Conservation (phyloP, 2,329 filamentous ascomycete species). For the Gnomoniopsis sp. region DNA sequence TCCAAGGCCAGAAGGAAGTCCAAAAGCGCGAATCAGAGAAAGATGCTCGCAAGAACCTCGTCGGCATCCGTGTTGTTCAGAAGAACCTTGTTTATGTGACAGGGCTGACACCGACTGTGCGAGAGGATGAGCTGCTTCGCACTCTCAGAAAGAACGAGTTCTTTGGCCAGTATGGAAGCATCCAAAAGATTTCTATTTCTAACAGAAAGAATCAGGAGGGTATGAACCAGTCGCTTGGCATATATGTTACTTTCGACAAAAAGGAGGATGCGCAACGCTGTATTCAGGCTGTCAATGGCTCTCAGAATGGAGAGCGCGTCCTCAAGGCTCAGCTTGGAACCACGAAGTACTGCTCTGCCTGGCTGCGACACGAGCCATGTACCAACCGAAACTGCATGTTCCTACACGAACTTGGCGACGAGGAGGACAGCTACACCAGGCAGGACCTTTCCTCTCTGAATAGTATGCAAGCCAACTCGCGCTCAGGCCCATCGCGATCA, state of each 20-base stretch:
- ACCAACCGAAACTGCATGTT: conserved; percentile 98
- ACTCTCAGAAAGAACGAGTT: conserved; percentile 88
- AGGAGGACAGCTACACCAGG: conserved; percentile 92
- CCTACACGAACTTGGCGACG: conserved; percentile 95
- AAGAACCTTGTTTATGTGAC: conserved; percentile 99
- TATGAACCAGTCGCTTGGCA: conserved; percentile 84
- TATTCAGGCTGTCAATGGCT: conserved; percentile 89
- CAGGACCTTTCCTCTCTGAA: conserved; percentile 96
- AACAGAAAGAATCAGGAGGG: conserved; percentile 78
- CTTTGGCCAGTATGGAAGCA: conserved; percentile 97
- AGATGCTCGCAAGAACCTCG: conserved; percentile 91
- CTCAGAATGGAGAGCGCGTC: conserved; percentile 82
- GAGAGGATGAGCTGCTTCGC: conserved; percentile 87
- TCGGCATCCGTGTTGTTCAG: conserved; percentile 92
- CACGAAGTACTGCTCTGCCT: conserved; percentile 98
- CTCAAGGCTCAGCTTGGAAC: conserved; percentile 80
- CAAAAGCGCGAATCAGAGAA: conserved; percentile 96
- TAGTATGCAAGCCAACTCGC: conserved; percentile 56
- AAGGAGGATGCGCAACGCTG: conserved; percentile 88
- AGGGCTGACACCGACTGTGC: conserved; percentile 84
- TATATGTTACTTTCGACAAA: conserved; percentile 96
- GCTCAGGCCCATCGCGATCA: conserved; percentile 42
- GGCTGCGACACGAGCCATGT: conserved; percentile 89
- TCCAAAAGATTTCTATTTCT: conserved; percentile 98
- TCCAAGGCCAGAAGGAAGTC: conserved; percentile 85